Evolutionary conservation across 148 eudicot species (phyloP).

Genomic region (Dianthus caryophyllus): DNA sequence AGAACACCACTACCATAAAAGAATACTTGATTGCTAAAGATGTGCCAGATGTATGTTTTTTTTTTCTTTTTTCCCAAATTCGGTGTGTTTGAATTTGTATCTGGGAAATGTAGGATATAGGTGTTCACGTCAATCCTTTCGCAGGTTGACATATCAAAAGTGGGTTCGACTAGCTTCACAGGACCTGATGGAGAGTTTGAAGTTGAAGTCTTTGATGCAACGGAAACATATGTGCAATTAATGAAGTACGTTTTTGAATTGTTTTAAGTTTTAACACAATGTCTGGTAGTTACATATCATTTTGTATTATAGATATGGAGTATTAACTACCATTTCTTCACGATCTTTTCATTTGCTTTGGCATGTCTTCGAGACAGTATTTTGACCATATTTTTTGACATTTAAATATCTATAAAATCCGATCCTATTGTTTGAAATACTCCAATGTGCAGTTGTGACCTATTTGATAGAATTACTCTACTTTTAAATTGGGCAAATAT

Average conservation of each 20-base stretch:
- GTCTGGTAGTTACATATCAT: neutral
- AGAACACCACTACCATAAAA: constrained; percentile 84
- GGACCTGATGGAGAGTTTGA: constrained; percentile 92
- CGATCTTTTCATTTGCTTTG: too few relatives aligned
- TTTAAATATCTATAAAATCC: too few relatives aligned
- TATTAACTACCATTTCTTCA: neutral
- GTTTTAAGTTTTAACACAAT: constrained; percentile 1
- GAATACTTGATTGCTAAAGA: constrained; percentile 88
- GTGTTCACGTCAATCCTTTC: constrained; percentile 13
- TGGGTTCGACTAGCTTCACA: constrained; percentile 59
- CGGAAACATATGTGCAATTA: constrained; percentile 78
- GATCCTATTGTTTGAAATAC: too few relatives aligned
- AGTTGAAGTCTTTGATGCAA: constrained; percentile 92
- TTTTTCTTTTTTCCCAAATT: constrained; percentile 8
- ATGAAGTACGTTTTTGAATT: constrained; percentile 67
- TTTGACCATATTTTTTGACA: too few relatives aligned
- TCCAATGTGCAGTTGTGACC: too few relatives aligned
- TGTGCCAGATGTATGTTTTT: constrained; percentile 70
- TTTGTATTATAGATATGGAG: neutral
- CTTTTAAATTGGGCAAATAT: too few relatives aligned
- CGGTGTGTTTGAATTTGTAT: neutral
- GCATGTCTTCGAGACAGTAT: too few relatives aligned
- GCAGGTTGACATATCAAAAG: constrained; percentile 77
- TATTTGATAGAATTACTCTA: too few relatives aligned
- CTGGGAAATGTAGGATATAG: constrained; percentile 10